Conservation (phyloP, 805 yeast species). For the Jamesozyma lodderae region DNA sequence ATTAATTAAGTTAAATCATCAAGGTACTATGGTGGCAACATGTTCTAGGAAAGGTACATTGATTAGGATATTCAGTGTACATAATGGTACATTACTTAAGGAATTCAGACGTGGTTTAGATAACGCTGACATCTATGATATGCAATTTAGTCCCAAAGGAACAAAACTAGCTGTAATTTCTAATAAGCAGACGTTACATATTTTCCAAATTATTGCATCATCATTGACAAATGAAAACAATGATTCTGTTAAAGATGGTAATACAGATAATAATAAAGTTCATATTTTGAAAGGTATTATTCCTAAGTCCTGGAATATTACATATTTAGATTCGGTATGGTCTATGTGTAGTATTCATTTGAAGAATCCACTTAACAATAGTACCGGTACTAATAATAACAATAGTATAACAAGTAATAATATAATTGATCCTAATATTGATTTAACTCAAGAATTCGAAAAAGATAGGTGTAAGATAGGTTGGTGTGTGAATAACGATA, state of each 20-base stretch:
- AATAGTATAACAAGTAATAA: not conserved
- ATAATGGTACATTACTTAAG: slow-evolving; percentile 51
- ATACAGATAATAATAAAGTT: slow-evolving; percentile 38
- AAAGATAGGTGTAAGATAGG: slow-evolving; percentile 27
- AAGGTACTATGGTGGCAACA: slow-evolving; percentile 77
- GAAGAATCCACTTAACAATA: slow-evolving; percentile 18
- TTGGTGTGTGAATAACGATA: slow-evolving; percentile 16
- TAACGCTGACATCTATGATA: slow-evolving; percentile 68
- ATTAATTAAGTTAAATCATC: slow-evolving; percentile 55
- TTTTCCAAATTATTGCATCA: slow-evolving; percentile 41
- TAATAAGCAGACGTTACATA: slow-evolving; percentile 83
- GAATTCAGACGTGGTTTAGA: slow-evolving; percentile 90
- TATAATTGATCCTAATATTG: slow-evolving; percentile 1
- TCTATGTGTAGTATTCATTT: slow-evolving; percentile 68
- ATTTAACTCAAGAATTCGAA: slow-evolving; percentile 6
- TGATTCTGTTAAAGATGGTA: not conserved
- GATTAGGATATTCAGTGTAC: slow-evolving; percentile 66
- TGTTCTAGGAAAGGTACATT: slow-evolving; percentile 88
- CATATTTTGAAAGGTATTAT: slow-evolving; percentile 53
- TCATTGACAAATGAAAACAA: not conserved
- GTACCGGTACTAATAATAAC: slow-evolving; percentile 15
- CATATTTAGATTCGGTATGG: slow-evolving; percentile 80
- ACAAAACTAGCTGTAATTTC: slow-evolving; percentile 73
- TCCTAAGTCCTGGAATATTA: slow-evolving; percentile 51
- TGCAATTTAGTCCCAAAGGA: slow-evolving; percentile 76